Conservation (phyloP, 306 rosid species). For the Cucumis melo region DNA sequence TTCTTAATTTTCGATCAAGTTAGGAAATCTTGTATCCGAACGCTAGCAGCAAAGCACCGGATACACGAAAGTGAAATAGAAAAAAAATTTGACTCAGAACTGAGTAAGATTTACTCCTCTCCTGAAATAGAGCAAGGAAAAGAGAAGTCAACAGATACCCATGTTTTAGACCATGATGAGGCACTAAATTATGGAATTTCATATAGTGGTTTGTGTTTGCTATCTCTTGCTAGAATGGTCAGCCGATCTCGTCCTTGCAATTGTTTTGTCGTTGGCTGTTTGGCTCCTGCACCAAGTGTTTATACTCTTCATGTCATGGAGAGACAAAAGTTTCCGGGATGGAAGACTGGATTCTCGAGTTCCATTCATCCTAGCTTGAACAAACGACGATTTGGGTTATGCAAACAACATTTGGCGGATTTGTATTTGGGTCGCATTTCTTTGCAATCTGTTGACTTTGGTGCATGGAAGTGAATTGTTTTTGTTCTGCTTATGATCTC, state of each 20-base stretch:
- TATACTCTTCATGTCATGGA: conserved; percentile 86
- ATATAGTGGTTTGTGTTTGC: conserved; percentile 55
- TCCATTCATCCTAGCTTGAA: conserved; percentile 87
- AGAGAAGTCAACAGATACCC: conserved; percentile 22
- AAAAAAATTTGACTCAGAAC: conserved; percentile 52
- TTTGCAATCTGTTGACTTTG: conserved; percentile 72
- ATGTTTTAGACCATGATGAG: conserved; percentile 51
- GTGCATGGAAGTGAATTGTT: conserved; percentile 53
- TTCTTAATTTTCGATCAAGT: conserved; percentile 37
- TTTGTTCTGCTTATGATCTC: conserved; percentile 9
- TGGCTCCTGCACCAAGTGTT: conserved; percentile 52
- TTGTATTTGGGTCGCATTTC: conserved; percentile 73
- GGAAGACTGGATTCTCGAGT: conserved; percentile 84
- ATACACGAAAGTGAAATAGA: conserved; percentile 57
- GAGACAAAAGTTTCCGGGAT: conserved; percentile 81
- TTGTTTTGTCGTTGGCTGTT: conserved; percentile 71
- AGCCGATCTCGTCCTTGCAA: conserved; percentile 58
- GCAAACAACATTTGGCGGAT: conserved; percentile 62
- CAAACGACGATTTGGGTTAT: conserved; percentile 55
- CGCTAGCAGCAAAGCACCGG: conserved; percentile 74
- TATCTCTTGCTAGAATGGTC: conserved; percentile 73
- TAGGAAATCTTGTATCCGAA: conserved; percentile 81
- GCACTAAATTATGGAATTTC: conserved; percentile 71
- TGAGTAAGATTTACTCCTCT: conserved; percentile 47
- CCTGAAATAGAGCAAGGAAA: conserved; percentile 39